A percentile compares a stretch with the other conserved stretches of the same genome.
Evolutionary conservation across 768 basidiomycete genomes (phyloP).

Genomic region (Lanmaoa rubissima): DNA sequence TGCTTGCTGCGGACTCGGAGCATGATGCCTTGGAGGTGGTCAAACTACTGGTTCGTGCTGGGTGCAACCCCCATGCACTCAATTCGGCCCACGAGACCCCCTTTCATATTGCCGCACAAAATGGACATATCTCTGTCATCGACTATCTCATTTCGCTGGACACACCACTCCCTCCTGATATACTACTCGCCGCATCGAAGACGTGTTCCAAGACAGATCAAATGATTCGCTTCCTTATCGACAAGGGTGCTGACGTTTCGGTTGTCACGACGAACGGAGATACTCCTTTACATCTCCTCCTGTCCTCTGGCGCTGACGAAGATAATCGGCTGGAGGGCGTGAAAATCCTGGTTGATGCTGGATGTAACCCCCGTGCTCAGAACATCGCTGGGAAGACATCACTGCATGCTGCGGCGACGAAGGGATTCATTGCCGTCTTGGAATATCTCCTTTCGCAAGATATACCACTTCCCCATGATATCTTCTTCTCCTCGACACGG

Average conservation of each 20-base stretch:
- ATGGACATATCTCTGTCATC: background rate
- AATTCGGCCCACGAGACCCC: background rate
- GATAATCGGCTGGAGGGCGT: background rate
- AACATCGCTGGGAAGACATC: background rate
- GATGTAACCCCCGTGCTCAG: background rate
- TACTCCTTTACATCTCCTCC: background rate
- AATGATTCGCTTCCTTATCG: background rate
- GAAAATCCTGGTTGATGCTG: slow-evolving; percentile 3
- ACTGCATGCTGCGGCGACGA: background rate
- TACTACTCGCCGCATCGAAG: background rate
- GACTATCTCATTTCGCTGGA: background rate
- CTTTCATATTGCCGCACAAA: background rate
- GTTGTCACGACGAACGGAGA: background rate
- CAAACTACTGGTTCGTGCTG: background rate
- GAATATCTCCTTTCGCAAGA: background rate
- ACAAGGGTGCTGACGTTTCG: background rate
- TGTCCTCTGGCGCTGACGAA: accelerated
- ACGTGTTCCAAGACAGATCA: no score
- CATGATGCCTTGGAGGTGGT: background rate
- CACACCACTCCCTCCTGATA: background rate
- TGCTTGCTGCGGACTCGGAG: background rate
- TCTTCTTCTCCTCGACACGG: background rate
- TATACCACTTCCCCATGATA: background rate
- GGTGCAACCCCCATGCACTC: background rate
- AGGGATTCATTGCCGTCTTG: background rate